Base-by-base conservation (phyloP, 768 basidiomycete species). In the Leccinum ochraceum region DNA sequence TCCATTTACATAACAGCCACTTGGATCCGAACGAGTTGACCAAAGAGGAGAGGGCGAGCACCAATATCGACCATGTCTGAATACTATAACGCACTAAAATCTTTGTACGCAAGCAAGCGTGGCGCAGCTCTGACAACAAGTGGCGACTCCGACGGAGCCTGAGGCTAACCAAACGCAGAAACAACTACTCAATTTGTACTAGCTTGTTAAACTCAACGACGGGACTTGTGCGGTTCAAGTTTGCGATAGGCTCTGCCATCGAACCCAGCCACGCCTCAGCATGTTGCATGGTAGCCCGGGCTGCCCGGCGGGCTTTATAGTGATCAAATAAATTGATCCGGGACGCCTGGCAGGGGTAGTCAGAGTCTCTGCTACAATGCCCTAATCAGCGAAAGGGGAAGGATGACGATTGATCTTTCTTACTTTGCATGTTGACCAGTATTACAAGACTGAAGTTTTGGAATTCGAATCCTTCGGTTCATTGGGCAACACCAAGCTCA, bases 291-390 rank as follows among this genome's bases (percentile, higher is more conserved):
- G 26, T 39, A 17, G 11, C 44, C 44, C 6, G 32, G 11, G 30
- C 30, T 30, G 30, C 30, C 30, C 32, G 32, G 32, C 11, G 42
- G 52, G 32, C 44, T 28, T 57, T 59, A 65, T 68, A 54, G 36
- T 53, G 52, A 48, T 46, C 0, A 46, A 46, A 44, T 0, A 10
- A 6, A 1, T 46, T 46, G 44, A 46, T 46, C 30, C 30, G 44
- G 44, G 44, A 46, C 11, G 20, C 20, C 20, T n/a, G 17, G n/a
- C 34, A 42, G 42, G n/a, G 42, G 42, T 20, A 46, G 44, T 20
- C 11, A 46, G n/a, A 11, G 44, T 46, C 44, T 46, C 44, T 46
- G 44, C 20, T 11, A 46, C 44, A 6, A 9, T 46, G 2, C 42
- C 17, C n/a, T n/a, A n/a, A 9, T n/a, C 17, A 42, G 42, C 8